Base-by-base conservation (phyloP, 768 basidiomycete genomes). In the Phlebiopsis gigantea region DNA sequence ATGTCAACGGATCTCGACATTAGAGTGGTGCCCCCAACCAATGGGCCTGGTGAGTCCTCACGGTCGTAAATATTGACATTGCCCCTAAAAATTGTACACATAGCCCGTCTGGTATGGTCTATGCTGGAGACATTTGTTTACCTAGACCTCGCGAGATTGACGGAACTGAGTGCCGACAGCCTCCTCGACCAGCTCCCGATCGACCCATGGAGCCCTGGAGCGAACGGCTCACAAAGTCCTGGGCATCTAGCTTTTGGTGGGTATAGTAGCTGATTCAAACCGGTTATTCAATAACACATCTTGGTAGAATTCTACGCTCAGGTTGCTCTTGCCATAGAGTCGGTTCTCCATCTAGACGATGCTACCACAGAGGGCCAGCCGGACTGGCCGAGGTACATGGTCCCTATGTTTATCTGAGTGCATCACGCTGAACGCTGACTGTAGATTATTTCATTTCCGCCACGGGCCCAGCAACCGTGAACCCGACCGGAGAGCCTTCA, bases 61-160 rank as follows among this genome's bases (percentile, higher is more conserved):
- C n/a, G n/a, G n/a, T n/a, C n/a, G n/a, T n/a, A n/a, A n/a, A n/a
- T n/a, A n/a, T n/a, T n/a, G n/a, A n/a, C n/a, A n/a, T n/a, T n/a
- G n/a, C n/a, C n/a, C n/a, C n/a, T n/a, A n/a, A n/a, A n/a, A n/a
- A n/a, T n/a, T n/a, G n/a, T n/a, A n/a, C n/a, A n/a, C n/a, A n/a
- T n/a, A 84, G 84, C 76, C 9, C 69, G 71, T 29, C 69, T 77
- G 4, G 68, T 87, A 52, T 83, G 79, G 77, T 75, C 76, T 25
- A 68, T 88, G 43, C 73, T 85, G 45, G 87, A 88, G 66, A 74
- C 85, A 44, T 88, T 84, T 65, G 79, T 81, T 2, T 80, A 87
- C 61, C 78, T 90, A 74, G 88, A 90, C 61, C 71, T 87, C 10
- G 85, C 82, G 5, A 73, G 78, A 14, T 64, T 88, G 10, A 75